Evolutionary conservation across 1,284 basidiomycete genomes (phyloP).

Genomic region (Lignosus rhinocerotis): DNA sequence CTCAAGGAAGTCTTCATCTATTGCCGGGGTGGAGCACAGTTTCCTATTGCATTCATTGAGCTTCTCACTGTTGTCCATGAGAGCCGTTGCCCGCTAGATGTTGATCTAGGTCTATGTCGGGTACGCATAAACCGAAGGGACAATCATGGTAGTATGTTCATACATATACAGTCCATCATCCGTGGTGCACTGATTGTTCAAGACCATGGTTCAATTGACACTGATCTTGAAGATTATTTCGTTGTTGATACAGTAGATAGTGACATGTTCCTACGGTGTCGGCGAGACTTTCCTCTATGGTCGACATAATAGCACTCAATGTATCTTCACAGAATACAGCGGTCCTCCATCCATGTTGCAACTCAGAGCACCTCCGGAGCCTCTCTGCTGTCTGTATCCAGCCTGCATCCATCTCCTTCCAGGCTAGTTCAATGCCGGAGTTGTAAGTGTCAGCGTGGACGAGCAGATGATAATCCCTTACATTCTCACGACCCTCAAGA

Average conservation of each 20-base stretch:
- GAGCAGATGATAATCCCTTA: slow-evolving; percentile 97
- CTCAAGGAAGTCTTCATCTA: slow-evolving; percentile 29
- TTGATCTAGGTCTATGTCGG: slow-evolving; percentile 27
- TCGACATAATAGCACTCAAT: no score
- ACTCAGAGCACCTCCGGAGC: no score
- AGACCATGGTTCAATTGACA: slow-evolving; percentile 15
- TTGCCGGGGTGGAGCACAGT: background rate
- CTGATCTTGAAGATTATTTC: slow-evolving; percentile 23
- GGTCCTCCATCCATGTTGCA: no score
- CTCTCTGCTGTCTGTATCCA: no score
- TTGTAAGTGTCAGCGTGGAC: slow-evolving; percentile 97
- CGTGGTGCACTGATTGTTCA: slow-evolving; percentile 27
- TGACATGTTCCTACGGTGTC: slow-evolving; percentile 31
- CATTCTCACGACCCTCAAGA: slow-evolving; percentile 92
- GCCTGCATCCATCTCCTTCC: no score
- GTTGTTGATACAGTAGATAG: slow-evolving; percentile 29
- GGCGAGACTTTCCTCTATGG: no score
- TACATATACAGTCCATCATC: slow-evolving; percentile 28
- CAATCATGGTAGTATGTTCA: slow-evolving; percentile 23
- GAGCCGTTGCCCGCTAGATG: slow-evolving; percentile 11
- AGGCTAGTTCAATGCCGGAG: no score
- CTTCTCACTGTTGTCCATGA: background rate
- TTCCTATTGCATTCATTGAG: slow-evolving; percentile 1
- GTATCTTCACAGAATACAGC: no score
- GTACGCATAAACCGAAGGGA: slow-evolving; percentile 18